Evolutionary conservation across 2,329 filamentous ascomycete species (phyloP), one percentile per base, ranked within the genome.

Genomic region (Teratosphaeria epicoccoides): DNA sequence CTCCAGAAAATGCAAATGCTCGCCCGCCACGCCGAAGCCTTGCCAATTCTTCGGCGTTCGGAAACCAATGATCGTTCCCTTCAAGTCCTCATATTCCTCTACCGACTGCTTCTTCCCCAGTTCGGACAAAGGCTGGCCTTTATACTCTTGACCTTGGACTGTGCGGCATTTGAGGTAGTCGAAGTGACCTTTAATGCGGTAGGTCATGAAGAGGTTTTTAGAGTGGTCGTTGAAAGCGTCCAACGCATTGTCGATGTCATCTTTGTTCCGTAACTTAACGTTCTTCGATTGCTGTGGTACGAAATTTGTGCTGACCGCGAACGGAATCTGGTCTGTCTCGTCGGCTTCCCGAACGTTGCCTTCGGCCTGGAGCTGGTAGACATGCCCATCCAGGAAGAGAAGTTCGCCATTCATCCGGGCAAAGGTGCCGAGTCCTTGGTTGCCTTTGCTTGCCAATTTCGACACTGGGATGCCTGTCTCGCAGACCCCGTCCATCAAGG

Each of bases 361-460:
- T 49, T 68, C 63, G 6, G 67, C 59, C 25, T 68, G 66, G 6
- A 74, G 62, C 54, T 74, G 70, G 57, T 73, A 73, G 22, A 69
- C 64, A 25, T 59, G 64, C 51, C 63, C 66, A 52, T 74, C 70
- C 7, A 74, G 59, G 33, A 73, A 63, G n/a, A 74, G 51, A 11
- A 74, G 61, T 53, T 73, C 72, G 49, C 72, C 72, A 55, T 73
- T 63, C 62, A 74, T 71, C 28, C 61, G 60, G 1, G 64, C 60
- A 55, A 73, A 76, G 28, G 73, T 73, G 52, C 75, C 75, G 9
- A 78, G 68, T 52, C 75, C 75, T 66, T 76, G 68, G 58, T 74
- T 75, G 48, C 75, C 75, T 58, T 74, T 70, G 40, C 65, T 61
- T 12, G 70, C 63, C 52, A 77, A 69, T 59, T 74, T 68, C 40